Conservation (phyloP, 2,329 filamentous ascomycete species). For the Paracorniculantispora psalliotae region DNA sequence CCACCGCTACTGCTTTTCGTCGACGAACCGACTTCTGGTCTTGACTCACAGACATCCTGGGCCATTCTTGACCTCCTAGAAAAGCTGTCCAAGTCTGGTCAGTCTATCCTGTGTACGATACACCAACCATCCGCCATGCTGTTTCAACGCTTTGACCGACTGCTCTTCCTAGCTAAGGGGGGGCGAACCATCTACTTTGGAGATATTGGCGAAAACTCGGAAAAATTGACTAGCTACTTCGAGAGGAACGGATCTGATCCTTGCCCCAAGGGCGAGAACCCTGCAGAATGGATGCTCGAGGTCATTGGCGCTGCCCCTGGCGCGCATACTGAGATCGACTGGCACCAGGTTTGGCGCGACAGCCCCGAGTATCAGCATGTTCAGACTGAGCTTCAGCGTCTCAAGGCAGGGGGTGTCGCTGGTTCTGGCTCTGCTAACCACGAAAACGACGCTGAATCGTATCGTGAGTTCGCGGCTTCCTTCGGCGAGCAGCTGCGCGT, state of each 20-base stretch:
- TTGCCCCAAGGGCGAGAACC: conserved; percentile 67
- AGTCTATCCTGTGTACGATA: conserved; percentile 94
- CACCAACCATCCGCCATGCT: conserved; percentile 95
- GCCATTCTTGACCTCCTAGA: conserved; percentile 83
- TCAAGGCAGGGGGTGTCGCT: too few species aligned
- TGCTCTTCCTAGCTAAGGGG: conserved; percentile 71
- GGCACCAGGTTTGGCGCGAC: conserved; percentile 58
- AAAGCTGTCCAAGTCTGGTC: conserved; percentile 82
- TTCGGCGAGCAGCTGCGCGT: conserved; percentile 62
- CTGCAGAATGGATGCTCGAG: conserved; percentile 74
- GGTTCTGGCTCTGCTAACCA: too few species aligned
- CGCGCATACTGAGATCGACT: conserved; percentile 57
- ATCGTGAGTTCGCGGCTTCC: conserved; percentile 75
- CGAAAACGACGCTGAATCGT: conserved; percentile 33
- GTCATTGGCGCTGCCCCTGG: conserved; percentile 61
- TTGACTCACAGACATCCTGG: conserved; percentile 92
- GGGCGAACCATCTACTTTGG: conserved; percentile 80
- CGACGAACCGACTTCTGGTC: conserved; percentile 90
- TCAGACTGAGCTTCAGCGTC: conserved; percentile 54
- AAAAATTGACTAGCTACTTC: conserved; percentile 67
- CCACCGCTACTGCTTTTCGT: conserved; percentile 85
- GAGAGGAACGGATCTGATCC: conserved; percentile 62
- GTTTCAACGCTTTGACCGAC: conserved; percentile 83
- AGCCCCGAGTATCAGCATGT: conserved; percentile 53
- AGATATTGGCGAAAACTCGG: conserved; percentile 67